A percentile compares a stretch with the other conserved stretches of the same genome.
Evolutionary conservation across 2,329 filamentous ascomycete species (phyloP).

Genomic region (Eutypa lata): DNA sequence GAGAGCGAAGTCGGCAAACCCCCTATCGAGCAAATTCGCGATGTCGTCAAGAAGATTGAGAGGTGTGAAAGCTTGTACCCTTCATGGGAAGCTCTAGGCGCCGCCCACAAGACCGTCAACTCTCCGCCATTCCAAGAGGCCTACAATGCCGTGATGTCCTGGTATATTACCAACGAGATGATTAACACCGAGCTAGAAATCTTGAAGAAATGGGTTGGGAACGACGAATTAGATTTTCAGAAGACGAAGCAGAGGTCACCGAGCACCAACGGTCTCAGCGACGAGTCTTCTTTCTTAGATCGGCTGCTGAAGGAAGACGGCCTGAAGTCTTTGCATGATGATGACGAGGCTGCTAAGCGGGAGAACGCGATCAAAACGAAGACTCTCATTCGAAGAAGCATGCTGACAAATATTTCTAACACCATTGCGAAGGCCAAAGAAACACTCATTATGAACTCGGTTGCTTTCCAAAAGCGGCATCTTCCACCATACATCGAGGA

Average conservation of each 20-base stretch:
- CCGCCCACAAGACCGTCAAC: slow-evolving; percentile 71
- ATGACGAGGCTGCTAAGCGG: slow-evolving; percentile 40
- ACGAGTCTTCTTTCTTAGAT: slow-evolving; percentile 92
- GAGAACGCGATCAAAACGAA: slow-evolving; percentile 37
- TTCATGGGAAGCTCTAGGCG: slow-evolving; percentile 70
- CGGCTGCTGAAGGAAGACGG: slow-evolving; percentile 94
- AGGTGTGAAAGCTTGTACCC: slow-evolving; percentile 84
- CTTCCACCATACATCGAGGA: slow-evolving; percentile 96
- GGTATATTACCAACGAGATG: slow-evolving; percentile 94
- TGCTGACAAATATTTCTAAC: slow-evolving; percentile 77
- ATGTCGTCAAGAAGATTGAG: slow-evolving; percentile 87
- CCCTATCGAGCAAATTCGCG: slow-evolving; percentile 82
- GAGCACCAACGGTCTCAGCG: slow-evolving; percentile 69
- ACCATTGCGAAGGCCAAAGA: slow-evolving; percentile 93
- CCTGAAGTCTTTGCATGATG: slow-evolving; percentile 83
- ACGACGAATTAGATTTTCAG: slow-evolving; percentile 88
- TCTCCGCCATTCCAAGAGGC: slow-evolving; percentile 77
- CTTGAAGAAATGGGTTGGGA: slow-evolving; percentile 93
- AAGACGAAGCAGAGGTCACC: slow-evolving; percentile 68
- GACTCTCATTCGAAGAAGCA: slow-evolving; percentile 57
- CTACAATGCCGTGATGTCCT: slow-evolving; percentile 85
- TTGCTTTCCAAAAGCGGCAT: slow-evolving; percentile 82
- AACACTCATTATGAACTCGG: slow-evolving; percentile 82
- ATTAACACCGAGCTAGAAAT: slow-evolving; percentile 94
- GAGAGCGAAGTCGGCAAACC: slow-evolving; percentile 88